These are phyloP conservation scores for Benincasa hispida DNA, from an alignment of 306 rosid genomes.

Conservation along the genomic window DNA sequence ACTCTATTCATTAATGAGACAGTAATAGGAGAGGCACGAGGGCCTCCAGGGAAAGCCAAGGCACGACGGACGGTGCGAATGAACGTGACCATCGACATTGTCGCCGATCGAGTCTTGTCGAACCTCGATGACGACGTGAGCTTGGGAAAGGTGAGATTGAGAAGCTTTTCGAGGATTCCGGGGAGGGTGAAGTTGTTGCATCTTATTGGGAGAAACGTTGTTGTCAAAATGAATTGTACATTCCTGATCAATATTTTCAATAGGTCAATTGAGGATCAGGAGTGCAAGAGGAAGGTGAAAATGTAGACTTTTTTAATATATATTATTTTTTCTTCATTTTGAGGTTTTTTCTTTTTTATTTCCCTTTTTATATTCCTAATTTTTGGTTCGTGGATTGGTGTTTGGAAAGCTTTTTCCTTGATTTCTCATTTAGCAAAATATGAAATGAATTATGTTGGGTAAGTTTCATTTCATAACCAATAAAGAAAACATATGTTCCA, in stretches of 20 bases:
- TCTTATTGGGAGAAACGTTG: constrained; percentile 33
- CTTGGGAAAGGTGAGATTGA: constrained; percentile 27
- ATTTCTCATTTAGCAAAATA: no score
- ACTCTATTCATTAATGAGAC: constrained; percentile 23
- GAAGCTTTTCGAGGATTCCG: constrained; percentile 43
- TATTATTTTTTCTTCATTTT: not conserved
- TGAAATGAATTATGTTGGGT: no score
- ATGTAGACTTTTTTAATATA: constrained; percentile 6
- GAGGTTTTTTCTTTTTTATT: no score
- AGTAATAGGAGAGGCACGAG: constrained; percentile 43
- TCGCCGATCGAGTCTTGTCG: constrained; percentile 12
- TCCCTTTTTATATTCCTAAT: no score
- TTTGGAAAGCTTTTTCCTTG: no score
- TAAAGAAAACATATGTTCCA: no score
- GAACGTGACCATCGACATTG: constrained; percentile 36
- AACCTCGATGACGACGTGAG: constrained; percentile 12
- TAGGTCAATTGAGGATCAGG: constrained; percentile 27
- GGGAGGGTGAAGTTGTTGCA: constrained; percentile 43
- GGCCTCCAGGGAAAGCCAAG: constrained; percentile 32
- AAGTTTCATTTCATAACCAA: no score
- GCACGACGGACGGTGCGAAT: constrained; percentile 38
- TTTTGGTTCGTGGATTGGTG: no score
- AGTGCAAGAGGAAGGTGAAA: constrained; percentile 39
- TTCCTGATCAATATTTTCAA: constrained; percentile 25
- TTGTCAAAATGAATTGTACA: constrained; percentile 51